Percentiles rank a stretch among this genome's conserved stretches.
phyloP scores from a whole-genome alignment of 306 rosid species.

The Prinsepia uniflora region DNA sequence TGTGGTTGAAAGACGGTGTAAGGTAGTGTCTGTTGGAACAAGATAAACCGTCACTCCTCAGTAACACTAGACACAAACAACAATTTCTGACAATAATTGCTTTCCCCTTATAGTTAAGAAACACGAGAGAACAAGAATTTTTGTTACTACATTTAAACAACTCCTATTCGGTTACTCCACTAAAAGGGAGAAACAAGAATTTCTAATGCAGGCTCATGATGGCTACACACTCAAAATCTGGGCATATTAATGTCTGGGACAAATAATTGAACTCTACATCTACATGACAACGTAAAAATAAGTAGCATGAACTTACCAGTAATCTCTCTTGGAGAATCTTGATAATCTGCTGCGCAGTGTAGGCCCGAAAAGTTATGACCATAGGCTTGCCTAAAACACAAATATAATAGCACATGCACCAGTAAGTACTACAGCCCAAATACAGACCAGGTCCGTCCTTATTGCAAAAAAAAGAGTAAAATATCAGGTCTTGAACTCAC shows the following conservation, averaged over 20 bases:
- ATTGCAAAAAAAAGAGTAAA: neutral
- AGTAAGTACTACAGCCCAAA: neutral
- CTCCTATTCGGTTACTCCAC: too few relatives aligned
- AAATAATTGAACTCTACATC: too few relatives aligned
- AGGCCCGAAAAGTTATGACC: conserved; percentile 72
- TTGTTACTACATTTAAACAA: too few relatives aligned
- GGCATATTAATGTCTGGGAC: too few relatives aligned
- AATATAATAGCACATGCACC: neutral
- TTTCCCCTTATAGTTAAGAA: too few relatives aligned
- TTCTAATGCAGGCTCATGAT: too few relatives aligned
- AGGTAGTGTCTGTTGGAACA: conserved; percentile 56
- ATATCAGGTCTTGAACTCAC: conserved; percentile 43
- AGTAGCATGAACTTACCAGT: conserved; percentile 41
- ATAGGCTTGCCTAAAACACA: conserved; percentile 65
- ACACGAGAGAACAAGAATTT: too few relatives aligned
- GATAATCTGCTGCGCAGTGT: conserved; percentile 75
- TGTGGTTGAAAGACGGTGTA: conserved; percentile 60
- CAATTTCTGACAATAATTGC: too few relatives aligned
- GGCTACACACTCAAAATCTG: too few relatives aligned
- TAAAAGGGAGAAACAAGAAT: too few relatives aligned
- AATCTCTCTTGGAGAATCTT: conserved; percentile 78
- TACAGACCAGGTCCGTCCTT: neutral
- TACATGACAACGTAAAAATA: too few relatives aligned
- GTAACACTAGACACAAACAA: too few relatives aligned
- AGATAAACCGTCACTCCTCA: conserved; percentile 13